Base-by-base conservation (phyloP, 2,329 filamentous ascomycete species). In the Fusarium hainanense region DNA sequence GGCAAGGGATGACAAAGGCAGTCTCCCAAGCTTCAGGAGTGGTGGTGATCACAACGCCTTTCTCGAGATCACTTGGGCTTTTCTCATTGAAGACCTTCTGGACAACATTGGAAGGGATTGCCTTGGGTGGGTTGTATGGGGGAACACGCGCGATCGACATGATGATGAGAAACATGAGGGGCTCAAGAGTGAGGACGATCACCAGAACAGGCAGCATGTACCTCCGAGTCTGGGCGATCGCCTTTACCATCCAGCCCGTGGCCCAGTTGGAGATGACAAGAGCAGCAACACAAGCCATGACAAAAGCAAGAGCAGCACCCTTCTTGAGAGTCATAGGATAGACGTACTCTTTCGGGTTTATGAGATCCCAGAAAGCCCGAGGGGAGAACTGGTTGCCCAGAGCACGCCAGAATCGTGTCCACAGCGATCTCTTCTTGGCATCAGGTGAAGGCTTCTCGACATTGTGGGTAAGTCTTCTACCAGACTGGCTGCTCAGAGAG, bases 91-190 rank as follows among this genome's bases (percentile, higher is more conserved):
- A 1, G n/a, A 5, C 0, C 5, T 11, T 10, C 14, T 56, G 16
- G 2, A 21, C 13, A 16, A 6, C 18, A 0, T 6, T 8, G 0
- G 12, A 23, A 7, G 42, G 11, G 14, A 5, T 6, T 10, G 21
- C n/a, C 42, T 23, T 60, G 4, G 57, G 58, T 3, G 52, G 32
- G 5, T 58, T 60, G 2, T 48, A 58, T 2, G 52, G 34, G 1
- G 54, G 58, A 4, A 60, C 54, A 2, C 57, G 37, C 0, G 58
- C 58, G 28, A 60, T 60, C 5, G 54, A 58, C 3, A 60, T 7
- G 5, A 60, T 60, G 11, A 58, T 60, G 23, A 60, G 52, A n/a
- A 58, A 60, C 52, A 60, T 60, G 3, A 58, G 58, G 13, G 56
- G 56, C 9, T 59, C 56, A 6, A 59, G 41, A 5, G 56, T 59